Conservation (phyloP, 768 basidiomycete species). For the Termitomyces bulborhizus region DNA sequence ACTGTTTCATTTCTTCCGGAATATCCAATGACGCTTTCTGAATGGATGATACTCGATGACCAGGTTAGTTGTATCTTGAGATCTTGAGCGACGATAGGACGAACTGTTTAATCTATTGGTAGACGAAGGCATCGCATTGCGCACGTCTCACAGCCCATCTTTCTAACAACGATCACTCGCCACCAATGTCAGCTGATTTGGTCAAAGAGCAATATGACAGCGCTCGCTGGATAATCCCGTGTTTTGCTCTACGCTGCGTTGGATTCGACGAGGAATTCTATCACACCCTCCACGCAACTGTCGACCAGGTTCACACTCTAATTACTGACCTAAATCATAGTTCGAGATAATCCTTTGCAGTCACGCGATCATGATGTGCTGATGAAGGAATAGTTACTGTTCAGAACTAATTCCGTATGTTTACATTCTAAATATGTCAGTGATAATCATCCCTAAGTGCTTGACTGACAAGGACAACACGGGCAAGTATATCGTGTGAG, state of each 20-base stretch:
- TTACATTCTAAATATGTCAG: neutral
- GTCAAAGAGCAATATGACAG: conserved; percentile 19
- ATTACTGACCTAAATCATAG: no score
- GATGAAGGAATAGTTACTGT: no score
- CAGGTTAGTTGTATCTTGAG: conserved; percentile 12
- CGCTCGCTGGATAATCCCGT: conserved; percentile 19
- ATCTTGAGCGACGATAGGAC: neutral
- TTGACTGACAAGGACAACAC: no score
- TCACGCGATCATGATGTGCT: no score
- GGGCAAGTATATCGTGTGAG: no score
- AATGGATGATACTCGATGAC: conserved; percentile 25
- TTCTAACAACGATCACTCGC: neutral
- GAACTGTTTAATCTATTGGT: neutral
- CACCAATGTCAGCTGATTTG: conserved; percentile 7
- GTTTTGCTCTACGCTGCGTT: conserved; percentile 20
- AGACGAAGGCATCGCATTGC: conserved; percentile 19
- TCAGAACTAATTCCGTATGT: no score
- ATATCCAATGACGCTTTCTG: conserved; percentile 22
- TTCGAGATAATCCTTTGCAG: no score
- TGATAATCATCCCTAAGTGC: neutral
- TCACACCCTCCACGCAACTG: conserved; percentile 5
- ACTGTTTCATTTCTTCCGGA: conserved; percentile 11
- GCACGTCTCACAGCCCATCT: conserved; percentile 12
- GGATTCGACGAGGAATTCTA: conserved; percentile 17
- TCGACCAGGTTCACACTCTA: neutral